These are phyloP conservation scores for Quercus tomentella DNA, from an alignment of 331 rosid species.

Conservation along the genomic window DNA sequence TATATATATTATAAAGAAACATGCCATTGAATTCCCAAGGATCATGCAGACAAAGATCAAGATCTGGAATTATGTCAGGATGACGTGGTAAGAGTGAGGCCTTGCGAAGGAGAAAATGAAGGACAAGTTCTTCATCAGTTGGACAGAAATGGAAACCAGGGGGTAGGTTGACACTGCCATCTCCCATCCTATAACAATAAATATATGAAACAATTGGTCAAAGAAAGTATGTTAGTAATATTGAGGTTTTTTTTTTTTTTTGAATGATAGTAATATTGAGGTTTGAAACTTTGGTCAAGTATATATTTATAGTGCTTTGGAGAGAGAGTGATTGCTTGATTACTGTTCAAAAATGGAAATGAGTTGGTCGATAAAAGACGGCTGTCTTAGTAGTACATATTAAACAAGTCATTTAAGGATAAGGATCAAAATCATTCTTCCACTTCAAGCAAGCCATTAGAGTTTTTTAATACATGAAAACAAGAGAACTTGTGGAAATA, in stretches of 20 bases:
- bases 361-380: background rate
- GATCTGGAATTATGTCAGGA: conserved; percentile 55
- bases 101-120: conserved; percentile 51
- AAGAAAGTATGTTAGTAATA: background rate
- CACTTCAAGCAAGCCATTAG: background rate
- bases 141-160: conserved; percentile 67
- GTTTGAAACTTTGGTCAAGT: conserved; percentile 15
- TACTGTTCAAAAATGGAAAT: background rate
- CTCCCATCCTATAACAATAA: conserved; percentile 10
- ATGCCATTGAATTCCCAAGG: conserved; percentile 51
- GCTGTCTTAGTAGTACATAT: background rate
- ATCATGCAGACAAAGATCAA: conserved; percentile 33
- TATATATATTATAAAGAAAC: background rate
- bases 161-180: conserved; percentile 38
- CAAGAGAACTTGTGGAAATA: background rate
- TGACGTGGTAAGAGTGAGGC: conserved; percentile 38
- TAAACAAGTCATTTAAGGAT: background rate
- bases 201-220: background rate
- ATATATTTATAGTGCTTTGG: background rate
- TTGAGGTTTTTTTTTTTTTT: background rate
- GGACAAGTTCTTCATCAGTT: conserved; percentile 57
- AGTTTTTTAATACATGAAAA: background rate
- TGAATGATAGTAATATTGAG: background rate
- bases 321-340: background rate
- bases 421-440: background rate